These are phyloP conservation scores for Saccharomyces hybrid DNA, from an alignment of 1,139 yeast species.

Conservation along the genomic window DNA sequence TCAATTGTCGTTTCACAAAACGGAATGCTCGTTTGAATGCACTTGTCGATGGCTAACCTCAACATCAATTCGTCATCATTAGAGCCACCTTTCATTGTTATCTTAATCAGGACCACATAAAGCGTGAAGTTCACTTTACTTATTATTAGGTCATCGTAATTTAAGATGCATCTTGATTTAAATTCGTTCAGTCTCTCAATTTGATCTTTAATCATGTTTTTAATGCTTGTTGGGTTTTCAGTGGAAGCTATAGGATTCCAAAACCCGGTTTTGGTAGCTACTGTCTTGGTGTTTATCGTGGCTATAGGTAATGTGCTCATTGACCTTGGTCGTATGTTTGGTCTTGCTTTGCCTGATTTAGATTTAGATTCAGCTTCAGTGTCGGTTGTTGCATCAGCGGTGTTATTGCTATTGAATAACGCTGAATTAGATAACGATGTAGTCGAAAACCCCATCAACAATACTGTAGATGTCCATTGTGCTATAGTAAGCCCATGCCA, in stretches of 20 bases:
- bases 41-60: slow-evolving; percentile 46
- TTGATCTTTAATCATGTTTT: slow-evolving; percentile 35
- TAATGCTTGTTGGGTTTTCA: slow-evolving; percentile 40
- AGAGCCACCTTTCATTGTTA: slow-evolving; percentile 60
- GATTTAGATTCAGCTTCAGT: slow-evolving; percentile 4
- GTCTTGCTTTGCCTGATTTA: slow-evolving; percentile 1
- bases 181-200: slow-evolving; percentile 44
- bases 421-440: slow-evolving; percentile 21
- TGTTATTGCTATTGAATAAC: slow-evolving; percentile 7
- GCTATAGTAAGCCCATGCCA: slow-evolving; percentile 30
- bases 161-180: slow-evolving; percentile 38
- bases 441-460: slow-evolving; percentile 30
- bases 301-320: slow-evolving; percentile 11
- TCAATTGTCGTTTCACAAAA: slow-evolving; percentile 55
- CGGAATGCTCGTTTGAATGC: slow-evolving; percentile 35
- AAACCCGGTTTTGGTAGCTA: slow-evolving; percentile 28
- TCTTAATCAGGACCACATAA: slow-evolving; percentile 47
- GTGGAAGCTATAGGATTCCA: slow-evolving; percentile 40
- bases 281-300: neutral
- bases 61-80: slow-evolving; percentile 58
- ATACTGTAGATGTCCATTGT: slow-evolving; percentile 30
- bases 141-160: slow-evolving; percentile 43
- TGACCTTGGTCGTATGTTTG: slow-evolving; percentile 6
- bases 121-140: slow-evolving; percentile 57
- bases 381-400: slow-evolving; percentile 6